Base-by-base conservation (phyloP, 768 basidiomycete genomes). In the Termitomyces sp. region DNA sequence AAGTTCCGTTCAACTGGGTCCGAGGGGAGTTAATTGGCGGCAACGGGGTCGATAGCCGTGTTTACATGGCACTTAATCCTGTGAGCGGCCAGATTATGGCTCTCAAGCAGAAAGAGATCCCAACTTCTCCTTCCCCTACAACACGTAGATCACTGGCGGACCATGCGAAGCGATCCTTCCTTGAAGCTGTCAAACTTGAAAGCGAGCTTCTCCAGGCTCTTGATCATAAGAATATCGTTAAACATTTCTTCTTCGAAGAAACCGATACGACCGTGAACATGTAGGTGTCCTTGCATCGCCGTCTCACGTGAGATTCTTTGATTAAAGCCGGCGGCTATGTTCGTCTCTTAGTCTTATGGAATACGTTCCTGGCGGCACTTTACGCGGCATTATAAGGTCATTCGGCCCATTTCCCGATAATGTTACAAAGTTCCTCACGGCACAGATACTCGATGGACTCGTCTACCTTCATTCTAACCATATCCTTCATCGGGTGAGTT, bases 1-100 rank as follows among this genome's bases (percentile, higher is more conserved):
- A 67, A 90, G 91, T 83, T 30, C 92, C 94, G 45, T 92, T 97
- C 78, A 94, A 94, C 66, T 98, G 96, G 96, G 90, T 97, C 47
- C 89, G 94, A 63, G 97, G 96, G 50, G 92, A 97, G 72, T 79
- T 98, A 35, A 96, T 99, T 60, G 96, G 97, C 26, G 92, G 96
- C 30, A 94, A 90, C 66, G 97, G 96, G 22, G 94, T 92, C 8
- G 98, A 94, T 67, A 97, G 97, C 10, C 84, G 88, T 45, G 96
- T 99, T 35, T 99, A 97, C 67, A 82, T 98, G 55, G 97, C 92
- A 14, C 76, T 98, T 58, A 97, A 98, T 70, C 90, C 91, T 36
- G 92, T 89, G 3, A 94, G 93, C 0, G 92, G 93, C 57, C 94
- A 97, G 73, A 94, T 96, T 88, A 93, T 98, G 66, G 95, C 96